phyloP scores from a whole-genome alignment of 176 grass and related monocot genomes.

The Aegilops bicornis region DNA sequence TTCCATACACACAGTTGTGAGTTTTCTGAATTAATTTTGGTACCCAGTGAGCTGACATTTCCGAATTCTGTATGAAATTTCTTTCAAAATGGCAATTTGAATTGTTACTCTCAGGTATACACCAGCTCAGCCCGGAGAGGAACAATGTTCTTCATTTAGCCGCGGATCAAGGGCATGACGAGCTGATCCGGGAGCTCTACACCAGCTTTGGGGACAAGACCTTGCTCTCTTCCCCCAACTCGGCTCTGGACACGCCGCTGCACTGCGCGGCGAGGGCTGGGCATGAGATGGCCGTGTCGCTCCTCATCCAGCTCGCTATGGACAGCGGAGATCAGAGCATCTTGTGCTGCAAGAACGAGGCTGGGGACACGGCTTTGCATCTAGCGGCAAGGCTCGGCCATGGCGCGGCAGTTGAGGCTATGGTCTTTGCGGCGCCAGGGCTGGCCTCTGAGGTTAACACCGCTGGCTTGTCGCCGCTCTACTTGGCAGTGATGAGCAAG shows the following conservation, averaged over 20 bases:
- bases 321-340: not conserved
- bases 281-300: not conserved
- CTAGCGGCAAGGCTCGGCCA: conserved; percentile 7
- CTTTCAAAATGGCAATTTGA: not conserved
- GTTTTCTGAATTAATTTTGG: too few relatives aligned
- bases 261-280: conserved; percentile 28
- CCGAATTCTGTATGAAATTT: not conserved
- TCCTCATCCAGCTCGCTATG: not conserved
- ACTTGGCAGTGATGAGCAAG: conserved; percentile 16
- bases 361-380: conserved; percentile 11
- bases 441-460: not conserved
- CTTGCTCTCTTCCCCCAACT: conserved; percentile 11
- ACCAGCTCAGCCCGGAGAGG: not conserved
- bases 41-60: too few relatives aligned
- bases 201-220: not conserved
- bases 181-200: conserved; percentile 17
- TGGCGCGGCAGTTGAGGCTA: not conserved
- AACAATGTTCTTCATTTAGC: conserved; percentile 1
- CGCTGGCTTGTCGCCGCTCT: not conserved
- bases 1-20: not conserved
- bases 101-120: conserved; percentile 7
- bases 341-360: not conserved
- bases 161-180: not conserved
- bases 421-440: not conserved
- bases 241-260: conserved; percentile 21